These are phyloP conservation scores for Alternaria brassicae DNA, from an alignment of 2,329 filamentous ascomycete species.

Conservation along the genomic window DNA sequence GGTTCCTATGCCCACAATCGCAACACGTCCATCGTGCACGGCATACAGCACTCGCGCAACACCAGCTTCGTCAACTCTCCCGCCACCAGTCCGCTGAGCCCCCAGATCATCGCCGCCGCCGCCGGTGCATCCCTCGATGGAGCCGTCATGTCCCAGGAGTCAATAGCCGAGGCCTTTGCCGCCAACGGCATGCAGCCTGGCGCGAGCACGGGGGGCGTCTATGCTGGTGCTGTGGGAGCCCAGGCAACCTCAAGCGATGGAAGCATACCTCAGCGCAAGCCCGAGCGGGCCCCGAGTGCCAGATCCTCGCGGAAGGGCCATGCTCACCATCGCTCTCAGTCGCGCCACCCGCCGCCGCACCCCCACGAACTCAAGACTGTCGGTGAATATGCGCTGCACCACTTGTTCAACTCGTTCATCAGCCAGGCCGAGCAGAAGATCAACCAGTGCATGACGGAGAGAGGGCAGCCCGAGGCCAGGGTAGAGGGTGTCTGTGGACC, in stretches of 20 bases:
- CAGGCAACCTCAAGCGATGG: constrained; percentile 24
- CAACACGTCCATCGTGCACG: constrained; percentile 96
- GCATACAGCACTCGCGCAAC: constrained; percentile 89
- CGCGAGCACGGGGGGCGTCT: constrained; percentile 19
- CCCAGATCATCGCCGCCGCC: constrained; percentile 75
- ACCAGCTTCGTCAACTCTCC: constrained; percentile 82
- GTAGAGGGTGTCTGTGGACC: constrained; percentile 91
- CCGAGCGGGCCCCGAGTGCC: constrained; percentile 58
- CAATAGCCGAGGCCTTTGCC: constrained; percentile 47
- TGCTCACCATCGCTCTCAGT: constrained; percentile 77
- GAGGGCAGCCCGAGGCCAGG: constrained; percentile 80
- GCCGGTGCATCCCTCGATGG: constrained; percentile 48
- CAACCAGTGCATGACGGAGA: constrained; percentile 80
- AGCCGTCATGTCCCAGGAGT: constrained; percentile 51
- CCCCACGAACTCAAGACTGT: constrained; percentile 85
- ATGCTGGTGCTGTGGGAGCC: constrained; percentile 12
- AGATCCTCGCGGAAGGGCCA: constrained; percentile 76
- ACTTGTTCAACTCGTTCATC: constrained; percentile 97
- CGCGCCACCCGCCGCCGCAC: constrained; percentile 68
- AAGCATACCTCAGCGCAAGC: constrained; percentile 41
- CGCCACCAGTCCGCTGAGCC: constrained; percentile 81
- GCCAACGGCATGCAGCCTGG: constrained; percentile 36
- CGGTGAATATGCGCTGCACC: constrained; percentile 96
- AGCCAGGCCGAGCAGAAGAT: constrained; percentile 97
- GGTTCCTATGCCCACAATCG: constrained; percentile 84